Percentiles rank a stretch among this genome's conserved stretches.
Evolutionary conservation across 192 early-diverging fungal species (phyloP).

Genomic region (Kickxella alabastrina): DNA sequence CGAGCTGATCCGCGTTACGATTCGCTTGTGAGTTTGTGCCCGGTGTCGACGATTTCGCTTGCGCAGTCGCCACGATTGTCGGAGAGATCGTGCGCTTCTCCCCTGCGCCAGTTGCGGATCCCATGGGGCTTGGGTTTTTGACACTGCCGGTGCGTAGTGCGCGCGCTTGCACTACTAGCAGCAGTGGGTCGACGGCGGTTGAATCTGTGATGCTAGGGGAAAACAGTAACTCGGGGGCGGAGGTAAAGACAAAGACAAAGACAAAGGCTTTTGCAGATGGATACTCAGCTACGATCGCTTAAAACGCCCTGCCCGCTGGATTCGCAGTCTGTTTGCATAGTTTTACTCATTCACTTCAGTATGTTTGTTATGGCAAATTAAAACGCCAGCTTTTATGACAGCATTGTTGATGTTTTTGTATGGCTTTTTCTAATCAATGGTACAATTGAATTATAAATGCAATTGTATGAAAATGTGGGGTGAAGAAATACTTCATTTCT

Average conservation of each 20-base stretch:
- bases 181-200: constrained; percentile 12
- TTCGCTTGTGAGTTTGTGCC: background rate
- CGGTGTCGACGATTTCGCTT: constrained; percentile 1
- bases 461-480: no score
- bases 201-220: background rate
- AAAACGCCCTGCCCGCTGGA: constrained; percentile 5
- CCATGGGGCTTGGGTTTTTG: background rate
- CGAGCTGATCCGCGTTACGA: background rate
- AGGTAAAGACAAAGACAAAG: background rate
- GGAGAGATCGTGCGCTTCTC: background rate
- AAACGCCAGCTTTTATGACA: no score
- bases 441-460: background rate
- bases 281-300: background rate
- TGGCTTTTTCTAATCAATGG: background rate
- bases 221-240: background rate
- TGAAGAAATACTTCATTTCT: no score
- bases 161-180: constrained; percentile 13
- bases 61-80: constrained; percentile 1
- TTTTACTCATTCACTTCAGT: background rate
- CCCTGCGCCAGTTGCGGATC: background rate
- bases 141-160: constrained; percentile 20
- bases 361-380: background rate
- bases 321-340: constrained; percentile 8
- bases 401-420: no score
- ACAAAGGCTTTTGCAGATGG: no score